phyloP scores from a whole-genome alignment of 1,139 yeast species.

The Yamadazyma triangularis region DNA sequence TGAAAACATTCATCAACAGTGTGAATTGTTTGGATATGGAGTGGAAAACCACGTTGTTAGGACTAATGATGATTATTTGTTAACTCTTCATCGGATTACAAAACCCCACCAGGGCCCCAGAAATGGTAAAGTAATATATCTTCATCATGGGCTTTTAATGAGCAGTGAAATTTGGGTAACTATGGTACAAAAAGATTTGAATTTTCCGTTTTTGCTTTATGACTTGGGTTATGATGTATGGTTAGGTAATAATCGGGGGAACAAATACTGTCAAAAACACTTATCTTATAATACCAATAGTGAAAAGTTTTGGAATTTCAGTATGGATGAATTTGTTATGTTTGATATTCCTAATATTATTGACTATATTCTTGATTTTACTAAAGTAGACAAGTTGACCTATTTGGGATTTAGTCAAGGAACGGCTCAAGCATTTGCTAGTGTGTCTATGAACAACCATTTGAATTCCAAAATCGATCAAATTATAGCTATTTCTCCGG shows the following conservation, averaged over 20 bases:
- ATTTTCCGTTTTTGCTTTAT: conserved; percentile 72
- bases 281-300: conserved; percentile 32
- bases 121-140: conserved; percentile 56
- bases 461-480: conserved; percentile 65
- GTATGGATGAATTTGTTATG: conserved; percentile 44
- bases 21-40: conserved; percentile 33
- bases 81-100: conserved; percentile 30
- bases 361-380: conserved; percentile 27
- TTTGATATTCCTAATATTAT: conserved; percentile 45
- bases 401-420: conserved; percentile 92
- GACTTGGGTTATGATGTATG: conserved; percentile 89
- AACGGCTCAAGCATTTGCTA: conserved; percentile 85
- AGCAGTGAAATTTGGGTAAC: conserved; percentile 87
- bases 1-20: conserved; percentile 31
- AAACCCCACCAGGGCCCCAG: conserved; percentile 4
- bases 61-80: conserved; percentile 35
- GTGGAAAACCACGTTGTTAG: conserved; percentile 36
- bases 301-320: conserved; percentile 41
- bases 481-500: conserved; percentile 85
- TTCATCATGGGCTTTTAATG: conserved; percentile 92
- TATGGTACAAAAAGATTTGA: conserved; percentile 54
- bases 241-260: conserved; percentile 88
- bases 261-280: conserved; percentile 67
- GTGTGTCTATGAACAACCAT: conserved; percentile 64
- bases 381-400: conserved; percentile 37